Conservation (phyloP, 176 grass and related monocot genomes). For the Puccinellia tenuiflora region DNA sequence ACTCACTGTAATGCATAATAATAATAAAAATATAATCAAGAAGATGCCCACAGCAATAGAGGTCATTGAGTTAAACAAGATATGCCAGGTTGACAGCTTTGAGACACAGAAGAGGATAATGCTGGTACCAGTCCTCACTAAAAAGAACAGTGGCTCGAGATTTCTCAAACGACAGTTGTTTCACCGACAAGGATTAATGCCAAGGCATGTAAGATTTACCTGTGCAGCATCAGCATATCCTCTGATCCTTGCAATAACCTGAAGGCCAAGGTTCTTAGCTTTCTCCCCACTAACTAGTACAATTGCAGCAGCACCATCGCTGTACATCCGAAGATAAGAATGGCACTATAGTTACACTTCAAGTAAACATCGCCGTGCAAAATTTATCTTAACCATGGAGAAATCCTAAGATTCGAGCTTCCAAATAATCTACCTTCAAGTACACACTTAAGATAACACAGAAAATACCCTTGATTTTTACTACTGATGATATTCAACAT, state of each 20-base stretch:
- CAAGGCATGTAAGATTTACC: slow-evolving; percentile 34
- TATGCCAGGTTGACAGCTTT: not conserved
- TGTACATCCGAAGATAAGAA: slow-evolving; percentile 27
- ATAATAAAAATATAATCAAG: not conserved
- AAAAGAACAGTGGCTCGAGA: not conserved
- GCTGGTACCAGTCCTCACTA: not conserved
- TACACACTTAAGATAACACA: not conserved
- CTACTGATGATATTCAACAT: not conserved
- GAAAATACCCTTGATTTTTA: not conserved
- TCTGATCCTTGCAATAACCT: slow-evolving; percentile 84
- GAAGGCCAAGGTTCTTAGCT: slow-evolving; percentile 68
- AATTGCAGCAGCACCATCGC: slow-evolving; percentile 91
- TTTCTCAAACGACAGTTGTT: not conserved
- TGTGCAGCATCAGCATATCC: slow-evolving; percentile 89
- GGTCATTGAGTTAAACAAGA: not conserved
- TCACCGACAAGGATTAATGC: not conserved
- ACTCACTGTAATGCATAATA: not conserved
- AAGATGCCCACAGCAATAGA: not conserved
- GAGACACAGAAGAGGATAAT: not conserved
- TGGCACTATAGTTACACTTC: slow-evolving; percentile 1
- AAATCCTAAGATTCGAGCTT: not conserved
- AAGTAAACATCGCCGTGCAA: not conserved
- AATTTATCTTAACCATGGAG: not conserved
- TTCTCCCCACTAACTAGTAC: slow-evolving; percentile 84
- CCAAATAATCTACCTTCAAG: not conserved